Evolutionary conservation across 2,329 filamentous ascomycete genomes (phyloP), one percentile per base, ranked within the genome.

Genomic region (Nemania sp.): DNA sequence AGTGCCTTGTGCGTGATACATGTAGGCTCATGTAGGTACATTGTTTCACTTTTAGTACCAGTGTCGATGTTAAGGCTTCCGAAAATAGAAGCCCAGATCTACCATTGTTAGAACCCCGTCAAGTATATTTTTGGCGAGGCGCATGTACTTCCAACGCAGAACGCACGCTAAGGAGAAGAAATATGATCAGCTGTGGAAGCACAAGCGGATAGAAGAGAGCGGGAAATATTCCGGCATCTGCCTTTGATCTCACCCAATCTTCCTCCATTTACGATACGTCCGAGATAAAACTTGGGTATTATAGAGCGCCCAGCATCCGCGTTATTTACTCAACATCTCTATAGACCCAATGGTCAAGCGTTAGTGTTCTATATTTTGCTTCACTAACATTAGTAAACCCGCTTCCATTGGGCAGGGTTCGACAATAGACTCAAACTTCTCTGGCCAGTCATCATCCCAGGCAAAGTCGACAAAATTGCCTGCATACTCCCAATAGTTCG

Each of bases 401-500:
- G 41, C 41, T 45, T 45, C 41, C 41, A 45, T 5, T 18, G 41
- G 41, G 41, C 15, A 45, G n/a, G 41, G 41, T 45, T 61, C 56
- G 24, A 68, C 13, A n/a, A 64, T 68, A 20, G 15, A 27, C 29
- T 64, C 66, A 8, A 62, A 11, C 20, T 62, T 45, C 41, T 45
- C 41, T 45, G 41, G 53, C 59, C 65, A 60, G 22, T 54, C 22
- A 56, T 64, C 54, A n/a, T 20, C 20, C 49, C 51, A 64, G n/a
- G 26, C n/a, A 35, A 62, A 61, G 35, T 64, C 11, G 3, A 64
- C 41, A 56, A 64, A 68, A 24, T 51, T 57, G 18, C 56, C 29
- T 43, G 61, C 41, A 38, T 68, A 64, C 57, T 62, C 66, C 61
- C 56, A 68, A 49, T 68, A 68, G 32, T 41, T 64, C 15, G 66